Conservation (phyloP, 306 rosid species). For the Corylus americana region DNA sequence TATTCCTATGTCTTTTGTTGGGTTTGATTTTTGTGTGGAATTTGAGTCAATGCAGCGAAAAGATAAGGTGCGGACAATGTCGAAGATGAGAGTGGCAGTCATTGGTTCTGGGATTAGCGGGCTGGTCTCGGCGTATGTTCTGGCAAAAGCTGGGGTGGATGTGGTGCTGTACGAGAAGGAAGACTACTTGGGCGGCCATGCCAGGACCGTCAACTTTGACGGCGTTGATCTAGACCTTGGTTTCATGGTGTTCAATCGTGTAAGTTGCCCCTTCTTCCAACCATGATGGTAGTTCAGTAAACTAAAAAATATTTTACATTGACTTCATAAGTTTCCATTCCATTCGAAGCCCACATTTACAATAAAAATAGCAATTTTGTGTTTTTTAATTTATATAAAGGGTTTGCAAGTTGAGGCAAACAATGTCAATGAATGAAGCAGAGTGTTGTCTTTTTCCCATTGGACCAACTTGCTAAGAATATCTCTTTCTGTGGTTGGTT, state of each 20-base stretch:
- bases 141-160: constrained; percentile 47
- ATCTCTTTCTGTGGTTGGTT: neutral
- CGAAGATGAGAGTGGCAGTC: constrained; percentile 71
- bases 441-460: neutral
- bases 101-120: constrained; percentile 81
- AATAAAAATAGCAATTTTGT: neutral
- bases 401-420: neutral
- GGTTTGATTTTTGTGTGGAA: neutral
- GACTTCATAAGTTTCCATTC: neutral
- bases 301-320: too few species aligned
- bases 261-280: constrained; percentile 23
- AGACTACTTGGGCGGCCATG: constrained; percentile 71
- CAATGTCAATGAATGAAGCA: neutral
- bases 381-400: neutral
- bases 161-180: constrained; percentile 72
- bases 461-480: neutral
- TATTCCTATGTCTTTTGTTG: neutral
- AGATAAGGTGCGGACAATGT: neutral
- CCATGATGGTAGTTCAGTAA: too few species aligned
- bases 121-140: constrained; percentile 51
- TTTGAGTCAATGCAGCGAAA: neutral
- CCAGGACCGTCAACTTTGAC: constrained; percentile 53
- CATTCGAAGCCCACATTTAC: neutral
- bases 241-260: constrained; percentile 89
- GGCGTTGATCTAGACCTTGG: constrained; percentile 77